phyloP scores from a whole-genome alignment of 176 grass and related monocot species.

The Hyparrhenia diplandra region DNA sequence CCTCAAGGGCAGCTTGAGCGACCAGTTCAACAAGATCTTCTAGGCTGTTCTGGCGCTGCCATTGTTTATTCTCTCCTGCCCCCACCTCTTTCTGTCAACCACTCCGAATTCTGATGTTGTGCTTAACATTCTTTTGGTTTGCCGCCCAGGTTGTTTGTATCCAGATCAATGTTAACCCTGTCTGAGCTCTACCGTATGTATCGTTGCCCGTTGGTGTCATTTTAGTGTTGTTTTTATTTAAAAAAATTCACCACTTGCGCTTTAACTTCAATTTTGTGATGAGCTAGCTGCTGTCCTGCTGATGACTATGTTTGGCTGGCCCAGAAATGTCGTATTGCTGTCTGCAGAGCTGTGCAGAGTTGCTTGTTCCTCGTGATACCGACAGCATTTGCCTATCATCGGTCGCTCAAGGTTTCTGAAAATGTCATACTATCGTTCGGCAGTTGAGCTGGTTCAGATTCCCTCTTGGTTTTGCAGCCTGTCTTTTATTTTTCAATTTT shows the following conservation, averaged over 20 bases:
- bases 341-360: conserved; percentile 4
- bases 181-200: conserved; percentile 21
- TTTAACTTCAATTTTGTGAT: conserved; percentile 14
- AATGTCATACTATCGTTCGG: neutral
- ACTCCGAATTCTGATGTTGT: neutral
- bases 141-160: conserved; percentile 12
- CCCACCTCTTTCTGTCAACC: neutral
- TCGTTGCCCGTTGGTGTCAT: neutral
- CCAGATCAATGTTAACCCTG: conserved; percentile 14
- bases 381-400: neutral
- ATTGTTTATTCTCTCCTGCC: conserved; percentile 35
- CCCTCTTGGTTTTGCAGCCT: neutral
- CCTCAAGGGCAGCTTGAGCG: conserved; percentile 64
- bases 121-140: conserved; percentile 11
- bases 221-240: neutral
- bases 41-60: conserved; percentile 31
- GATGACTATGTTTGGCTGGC: neutral
- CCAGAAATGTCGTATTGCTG: neutral
- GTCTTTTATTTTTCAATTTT: neutral
- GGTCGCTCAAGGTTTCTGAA: neutral
- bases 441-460: neutral
- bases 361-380: neutral
- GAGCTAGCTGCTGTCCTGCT: neutral
- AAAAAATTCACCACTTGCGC: neutral
- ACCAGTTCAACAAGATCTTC: conserved; percentile 77